These are phyloP conservation scores for Hygrophoropsis aurantiaca DNA, from an alignment of 768 basidiomycete species.

Conservation along the genomic window DNA sequence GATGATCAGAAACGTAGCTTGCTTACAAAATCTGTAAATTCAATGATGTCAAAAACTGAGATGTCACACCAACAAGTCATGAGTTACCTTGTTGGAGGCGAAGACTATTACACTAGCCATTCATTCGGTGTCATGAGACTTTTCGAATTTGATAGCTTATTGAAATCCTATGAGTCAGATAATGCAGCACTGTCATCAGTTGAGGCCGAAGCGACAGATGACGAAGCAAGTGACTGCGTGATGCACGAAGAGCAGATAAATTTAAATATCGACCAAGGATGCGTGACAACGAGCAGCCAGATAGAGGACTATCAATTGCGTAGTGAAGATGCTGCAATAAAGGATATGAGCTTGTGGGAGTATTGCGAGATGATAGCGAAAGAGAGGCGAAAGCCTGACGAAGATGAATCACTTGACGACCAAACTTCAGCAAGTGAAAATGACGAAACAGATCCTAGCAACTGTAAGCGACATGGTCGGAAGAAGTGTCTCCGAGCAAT, in stretches of 20 bases:
- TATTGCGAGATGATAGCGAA: not conserved
- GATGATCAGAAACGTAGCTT: not conserved
- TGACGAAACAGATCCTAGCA: too few relatives aligned
- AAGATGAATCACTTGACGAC: too few relatives aligned
- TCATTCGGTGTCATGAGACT: not conserved
- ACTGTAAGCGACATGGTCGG: too few relatives aligned
- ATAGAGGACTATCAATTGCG: conserved; percentile 1
- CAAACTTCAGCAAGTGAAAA: too few relatives aligned
- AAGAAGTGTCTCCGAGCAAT: too few relatives aligned
- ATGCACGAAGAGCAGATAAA: not conserved
- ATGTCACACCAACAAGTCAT: conserved; percentile 29
- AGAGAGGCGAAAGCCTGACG: too few relatives aligned
- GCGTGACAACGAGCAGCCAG: not conserved
- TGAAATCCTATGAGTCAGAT: not conserved
- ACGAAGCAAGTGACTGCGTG: not conserved
- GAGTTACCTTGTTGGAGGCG: conserved; percentile 25
- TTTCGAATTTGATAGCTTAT: not conserved
- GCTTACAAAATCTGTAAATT: conserved; percentile 9
- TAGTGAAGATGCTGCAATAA: not conserved
- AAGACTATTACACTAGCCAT: conserved; percentile 19
- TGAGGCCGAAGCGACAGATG: not conserved
- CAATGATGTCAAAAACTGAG: conserved; percentile 22
- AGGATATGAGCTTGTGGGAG: conserved; percentile 2
- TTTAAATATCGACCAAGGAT: not conserved
- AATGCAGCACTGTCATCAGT: not conserved